These are phyloP conservation scores for Phytopythium helicoides DNA, from an alignment of 352 stramenopile species.

Conservation along the genomic window DNA sequence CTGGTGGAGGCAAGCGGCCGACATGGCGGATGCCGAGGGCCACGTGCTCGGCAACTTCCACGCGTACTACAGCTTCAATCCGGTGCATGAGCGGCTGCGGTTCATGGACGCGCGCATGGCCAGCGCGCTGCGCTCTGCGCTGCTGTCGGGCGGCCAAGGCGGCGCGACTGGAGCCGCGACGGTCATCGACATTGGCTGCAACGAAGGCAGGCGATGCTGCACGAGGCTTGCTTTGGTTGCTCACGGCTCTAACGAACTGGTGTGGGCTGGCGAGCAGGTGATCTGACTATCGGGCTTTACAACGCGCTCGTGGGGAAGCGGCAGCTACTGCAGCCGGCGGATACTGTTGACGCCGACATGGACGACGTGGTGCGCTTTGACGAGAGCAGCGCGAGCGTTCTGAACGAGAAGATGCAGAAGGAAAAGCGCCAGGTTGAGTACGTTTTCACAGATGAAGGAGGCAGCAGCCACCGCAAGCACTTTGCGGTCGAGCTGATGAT, in stretches of 20 bases:
- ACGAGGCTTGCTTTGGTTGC: no score
- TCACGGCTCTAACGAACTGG: not conserved
- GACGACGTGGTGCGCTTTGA: conserved; percentile 51
- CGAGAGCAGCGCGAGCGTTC: conserved; percentile 44
- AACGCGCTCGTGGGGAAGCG: conserved; percentile 41
- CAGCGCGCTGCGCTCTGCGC: conserved; percentile 34
- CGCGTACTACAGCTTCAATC: conserved; percentile 85
- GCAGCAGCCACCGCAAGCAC: conserved; percentile 51
- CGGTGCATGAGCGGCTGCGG: conserved; percentile 61
- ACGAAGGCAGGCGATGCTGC: conserved; percentile 50
- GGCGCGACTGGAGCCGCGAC: conserved; percentile 21
- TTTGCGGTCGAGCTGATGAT: conserved; percentile 64
- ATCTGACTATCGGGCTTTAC: conserved; percentile 73
- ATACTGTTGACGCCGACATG: conserved; percentile 7
- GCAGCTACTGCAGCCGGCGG: conserved; percentile 5
- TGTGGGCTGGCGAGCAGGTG: conserved; percentile 13
- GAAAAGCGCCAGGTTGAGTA: conserved; percentile 63
- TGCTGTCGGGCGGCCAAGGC: conserved; percentile 27
- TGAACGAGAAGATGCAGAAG: conserved; percentile 74
- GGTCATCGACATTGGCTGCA: conserved; percentile 79
- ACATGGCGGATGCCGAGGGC: conserved; percentile 48
- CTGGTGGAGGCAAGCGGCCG: not conserved
- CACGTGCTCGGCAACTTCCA: conserved; percentile 85
- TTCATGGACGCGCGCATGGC: conserved; percentile 59
- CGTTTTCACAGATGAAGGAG: conserved; percentile 48